Evolutionary conservation across 345 rosid genomes (phyloP), one percentile per base, ranked within the genome.

Genomic region (Reutealis trisperma): DNA sequence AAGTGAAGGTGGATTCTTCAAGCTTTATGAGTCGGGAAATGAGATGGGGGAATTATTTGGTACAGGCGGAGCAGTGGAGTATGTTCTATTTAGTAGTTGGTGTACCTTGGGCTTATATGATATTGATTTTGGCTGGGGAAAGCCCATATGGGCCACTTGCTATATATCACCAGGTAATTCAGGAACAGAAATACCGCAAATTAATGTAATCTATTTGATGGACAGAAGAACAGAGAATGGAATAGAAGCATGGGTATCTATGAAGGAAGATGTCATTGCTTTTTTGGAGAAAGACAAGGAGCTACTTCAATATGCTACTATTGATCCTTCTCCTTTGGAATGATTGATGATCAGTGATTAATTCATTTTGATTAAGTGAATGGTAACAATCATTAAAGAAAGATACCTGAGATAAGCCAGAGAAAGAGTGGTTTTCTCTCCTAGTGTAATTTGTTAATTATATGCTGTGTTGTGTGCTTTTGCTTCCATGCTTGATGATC

Each of bases 171-270:
- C 14, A 37, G 0, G 5, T 34, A 34, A 34, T 34, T 34, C 4
- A 2, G 30, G 30, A 27, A 27, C 30, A 27, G 41, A 37, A 5
- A 3, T 37, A 37, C 41, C 41, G 6, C 5, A 4, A 6, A 0
- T 37, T 4, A 47, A 47, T 1, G 0, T 47, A 1, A 47, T 8
- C 11, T 47, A 0, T 47, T 12, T 47, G 2, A 47, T 47, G 51
- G 51, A 47, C 4, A 11, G 14, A 9, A 47, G 51, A 47, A 47
- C 51, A 47, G 51, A 8, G 14, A 47, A 47, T 22, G 84, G 78
- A 19, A 72, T 80, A 0, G 82, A 78, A 74, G 79, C 77, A 16
- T 74, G 77, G 86, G 51, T 64, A 30, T 22, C 4, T 14, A n/a
- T 80, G 67, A 73, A 49, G 1, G 72, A 74, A 41, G 71, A 80